A percentile compares a stretch with the other conserved stretches of the same genome.
Evolutionary conservation across 768 basidiomycete species (phyloP).

Genomic region (Lactifluus piperatus): DNA sequence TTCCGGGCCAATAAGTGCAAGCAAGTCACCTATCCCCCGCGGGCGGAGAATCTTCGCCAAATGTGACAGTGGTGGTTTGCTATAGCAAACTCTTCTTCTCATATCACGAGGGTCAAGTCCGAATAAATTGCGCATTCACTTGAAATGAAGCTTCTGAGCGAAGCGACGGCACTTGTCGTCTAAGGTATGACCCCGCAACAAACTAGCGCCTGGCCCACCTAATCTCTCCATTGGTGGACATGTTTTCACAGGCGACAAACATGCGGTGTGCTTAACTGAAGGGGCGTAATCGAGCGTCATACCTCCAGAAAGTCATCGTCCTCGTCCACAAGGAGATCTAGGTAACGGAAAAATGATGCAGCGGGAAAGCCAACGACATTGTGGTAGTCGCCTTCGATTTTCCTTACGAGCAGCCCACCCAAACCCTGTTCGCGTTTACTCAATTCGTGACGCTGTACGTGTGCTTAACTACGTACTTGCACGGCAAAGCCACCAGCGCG

Average conservation of each 20-base stretch:
- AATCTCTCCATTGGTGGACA: neutral
- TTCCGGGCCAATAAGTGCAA: neutral
- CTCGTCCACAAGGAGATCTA: conserved; percentile 64
- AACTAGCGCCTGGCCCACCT: neutral
- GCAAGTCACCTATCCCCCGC: neutral
- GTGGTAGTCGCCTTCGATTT: conserved; percentile 82
- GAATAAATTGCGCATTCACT: neutral
- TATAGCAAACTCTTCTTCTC: too few relatives aligned
- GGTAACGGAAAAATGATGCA: conserved; percentile 69
- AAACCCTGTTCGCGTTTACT: conserved; percentile 43
- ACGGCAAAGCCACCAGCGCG: conserved; percentile 93
- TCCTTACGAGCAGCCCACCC: conserved; percentile 73
- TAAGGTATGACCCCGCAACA: neutral
- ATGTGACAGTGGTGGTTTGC: neutral
- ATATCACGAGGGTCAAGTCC: neutral
- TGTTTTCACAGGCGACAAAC: neutral
- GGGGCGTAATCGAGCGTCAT: neutral
- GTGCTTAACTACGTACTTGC: conserved; percentile 46
- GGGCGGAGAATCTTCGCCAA: neutral
- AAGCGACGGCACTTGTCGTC: neutral
- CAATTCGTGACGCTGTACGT: neutral
- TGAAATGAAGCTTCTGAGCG: neutral
- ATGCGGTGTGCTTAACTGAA: neutral
- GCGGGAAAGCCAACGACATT: conserved; percentile 93
- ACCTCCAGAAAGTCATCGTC: conserved; percentile 59